Evolutionary conservation across 306 rosid genomes (phyloP), one percentile per base, ranked within the genome.

Genomic region (Pyrus betulifolia): DNA sequence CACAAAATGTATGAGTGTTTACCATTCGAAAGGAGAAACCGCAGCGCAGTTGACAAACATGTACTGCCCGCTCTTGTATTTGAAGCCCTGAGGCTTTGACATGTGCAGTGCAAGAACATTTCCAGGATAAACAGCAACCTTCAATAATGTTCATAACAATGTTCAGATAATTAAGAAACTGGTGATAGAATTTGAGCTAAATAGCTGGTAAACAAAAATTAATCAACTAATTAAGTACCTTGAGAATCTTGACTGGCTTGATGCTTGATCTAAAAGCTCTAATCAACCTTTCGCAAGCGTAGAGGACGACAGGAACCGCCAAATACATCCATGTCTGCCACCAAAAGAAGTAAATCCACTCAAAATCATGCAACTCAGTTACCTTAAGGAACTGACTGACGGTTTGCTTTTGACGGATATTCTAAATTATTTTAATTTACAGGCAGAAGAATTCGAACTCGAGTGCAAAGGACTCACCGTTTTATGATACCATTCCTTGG

Each of bases 321-420:
- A 88, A 55, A 78, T 88, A 88, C 88, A 88, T 85, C 89, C 89
- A 85, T 38, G 89, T 83, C 91, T 87, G 84, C 71, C n/a, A 72
- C 21, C 11, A 33, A 31, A 15, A 61, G 30, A 59, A 60, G 17
- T 17, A 11, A 40, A n/a, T 55, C 11, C 69, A 25, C 44, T 60
- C 77, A 25, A 2, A n/a, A 59, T 14, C 17, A 58, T 22, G 76
- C 51, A 33, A 6, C 51, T 61, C 5, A 27, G 6, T 14, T 61
- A 31, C 8, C 27, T 11, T 27, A 23, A 58, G 63, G 63, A 58
- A 22, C 63, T 58, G 27, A 22, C 63, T 58, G 27, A 22, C 30
- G 54, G 21, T 49, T 0, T 15, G 21, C 12, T 17, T 49, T 49
- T 49, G 55, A 5, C 21, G 13, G 8, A 49, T 49, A 49, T 49